Evolutionary conservation across 441 rosid species (phyloP).

Genomic region (Populus hybrid): DNA sequence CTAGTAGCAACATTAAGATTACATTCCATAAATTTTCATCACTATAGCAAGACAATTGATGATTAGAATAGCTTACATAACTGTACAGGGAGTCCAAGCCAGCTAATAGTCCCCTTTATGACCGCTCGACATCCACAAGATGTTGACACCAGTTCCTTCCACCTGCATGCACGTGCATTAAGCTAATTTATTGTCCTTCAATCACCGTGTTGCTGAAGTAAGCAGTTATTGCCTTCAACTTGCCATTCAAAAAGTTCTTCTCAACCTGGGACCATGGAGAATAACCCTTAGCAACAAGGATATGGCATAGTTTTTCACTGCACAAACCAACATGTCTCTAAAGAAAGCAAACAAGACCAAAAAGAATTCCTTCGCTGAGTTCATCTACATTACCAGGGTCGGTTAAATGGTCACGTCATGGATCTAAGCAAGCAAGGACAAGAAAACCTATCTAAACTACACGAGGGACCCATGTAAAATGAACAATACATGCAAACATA

Average conservation of each 20-base stretch:
- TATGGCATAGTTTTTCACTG: background rate
- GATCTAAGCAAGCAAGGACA: background rate
- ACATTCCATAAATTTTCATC: background rate
- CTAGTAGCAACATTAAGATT: background rate
- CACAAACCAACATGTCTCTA: background rate
- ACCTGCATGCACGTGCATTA: background rate
- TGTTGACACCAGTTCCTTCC: background rate
- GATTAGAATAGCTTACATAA: background rate
- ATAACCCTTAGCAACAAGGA: slow-evolving; percentile 2
- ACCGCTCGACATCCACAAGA: background rate
- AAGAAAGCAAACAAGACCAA: background rate
- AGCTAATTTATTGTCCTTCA: slow-evolving; percentile 14
- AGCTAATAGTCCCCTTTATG: background rate
- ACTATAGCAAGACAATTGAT: background rate
- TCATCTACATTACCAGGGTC: background rate
- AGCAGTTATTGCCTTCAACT: slow-evolving; percentile 84
- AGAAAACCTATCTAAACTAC: background rate
- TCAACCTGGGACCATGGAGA: slow-evolving; percentile 53
- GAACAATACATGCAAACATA: background rate
- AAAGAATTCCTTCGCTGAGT: background rate
- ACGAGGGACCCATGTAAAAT: background rate
- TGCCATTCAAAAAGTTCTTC: slow-evolving; percentile 81
- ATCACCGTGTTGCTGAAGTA: slow-evolving; percentile 42
- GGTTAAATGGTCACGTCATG: background rate
- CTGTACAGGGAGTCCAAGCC: background rate